Evolutionary conservation across 163 green algal genomes (phyloP).

Genomic region (Chloromonas sp.): DNA sequence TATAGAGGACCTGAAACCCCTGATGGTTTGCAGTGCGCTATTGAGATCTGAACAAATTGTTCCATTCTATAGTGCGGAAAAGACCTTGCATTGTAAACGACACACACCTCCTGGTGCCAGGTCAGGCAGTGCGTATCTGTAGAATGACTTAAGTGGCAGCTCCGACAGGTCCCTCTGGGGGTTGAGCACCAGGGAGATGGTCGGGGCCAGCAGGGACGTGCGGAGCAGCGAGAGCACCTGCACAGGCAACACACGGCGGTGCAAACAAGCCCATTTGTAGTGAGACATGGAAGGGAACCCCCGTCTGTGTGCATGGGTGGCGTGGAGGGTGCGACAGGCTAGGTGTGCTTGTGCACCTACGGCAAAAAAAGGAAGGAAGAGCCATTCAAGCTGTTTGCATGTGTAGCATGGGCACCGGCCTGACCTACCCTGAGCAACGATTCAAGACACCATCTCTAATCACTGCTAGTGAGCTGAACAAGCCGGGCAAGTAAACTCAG

Average conservation of each 20-base stretch:
- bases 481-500: too few species aligned
- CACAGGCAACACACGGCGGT: not conserved
- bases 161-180: conserved; percentile 62
- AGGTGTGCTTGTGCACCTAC: not conserved
- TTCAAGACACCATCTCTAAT: too few species aligned
- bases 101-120: conserved; percentile 1
- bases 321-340: not conserved
- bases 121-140: conserved; percentile 51
- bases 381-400: not conserved
- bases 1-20: too few species aligned
- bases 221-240: conserved; percentile 42
- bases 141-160: conserved; percentile 87
- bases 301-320: too few species aligned
- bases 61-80: too few species aligned
- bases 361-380: not conserved
- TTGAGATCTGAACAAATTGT: too few species aligned
- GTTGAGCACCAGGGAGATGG: conserved; percentile 65
- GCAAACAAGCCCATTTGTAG: not conserved
- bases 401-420: too few species aligned
- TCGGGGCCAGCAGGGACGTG: conserved; percentile 7
- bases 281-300: too few species aligned
- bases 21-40: too few species aligned
- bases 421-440: not conserved
- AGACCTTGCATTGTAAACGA: too few species aligned
- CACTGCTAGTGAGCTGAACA: too few species aligned